Evolutionary conservation across 1,139 yeast genomes (phyloP).

Genomic region (Zygosaccharomyces pseudobailii): DNA sequence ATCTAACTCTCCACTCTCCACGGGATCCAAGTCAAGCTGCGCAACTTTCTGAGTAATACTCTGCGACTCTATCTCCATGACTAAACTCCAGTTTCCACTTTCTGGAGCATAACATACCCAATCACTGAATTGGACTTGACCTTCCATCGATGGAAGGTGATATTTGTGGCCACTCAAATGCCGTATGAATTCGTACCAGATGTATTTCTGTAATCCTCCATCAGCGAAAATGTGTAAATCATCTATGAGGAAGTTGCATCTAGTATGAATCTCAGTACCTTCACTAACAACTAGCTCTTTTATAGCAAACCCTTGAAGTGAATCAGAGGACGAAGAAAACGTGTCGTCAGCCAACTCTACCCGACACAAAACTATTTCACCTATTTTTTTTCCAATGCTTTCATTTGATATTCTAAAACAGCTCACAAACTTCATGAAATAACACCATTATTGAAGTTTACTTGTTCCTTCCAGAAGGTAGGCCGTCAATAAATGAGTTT

Average conservation of each 20-base stretch:
- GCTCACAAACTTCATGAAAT: constrained; percentile 14
- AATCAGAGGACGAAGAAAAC: constrained; percentile 5
- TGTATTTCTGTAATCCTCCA: neutral
- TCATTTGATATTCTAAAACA: constrained; percentile 10
- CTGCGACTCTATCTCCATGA: constrained; percentile 18
- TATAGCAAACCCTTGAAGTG: constrained; percentile 1
- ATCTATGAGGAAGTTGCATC: neutral
- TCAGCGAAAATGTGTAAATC: constrained; percentile 12
- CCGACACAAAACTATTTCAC: constrained; percentile 13
- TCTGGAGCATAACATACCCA: constrained; percentile 17
- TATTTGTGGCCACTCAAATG: constrained; percentile 18
- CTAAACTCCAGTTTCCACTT: constrained; percentile 15
- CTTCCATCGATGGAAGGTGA: constrained; percentile 5
- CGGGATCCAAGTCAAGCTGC: constrained; percentile 14
- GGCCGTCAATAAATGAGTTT: neutral
- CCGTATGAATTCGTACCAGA: constrained; percentile 24
- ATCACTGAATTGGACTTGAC: constrained; percentile 8
- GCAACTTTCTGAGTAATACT: constrained; percentile 22
- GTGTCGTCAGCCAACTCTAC: constrained; percentile 1
- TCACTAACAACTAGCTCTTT: constrained; percentile 17
- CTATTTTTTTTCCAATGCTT: constrained; percentile 2
- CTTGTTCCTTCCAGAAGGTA: neutral
- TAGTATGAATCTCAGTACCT: constrained; percentile 19
- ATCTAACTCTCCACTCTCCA: constrained; percentile 21
- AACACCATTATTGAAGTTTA: neutral